Conservation (phyloP, 2,329 filamentous ascomycete species). For the Salinomyces thailandicus region DNA sequence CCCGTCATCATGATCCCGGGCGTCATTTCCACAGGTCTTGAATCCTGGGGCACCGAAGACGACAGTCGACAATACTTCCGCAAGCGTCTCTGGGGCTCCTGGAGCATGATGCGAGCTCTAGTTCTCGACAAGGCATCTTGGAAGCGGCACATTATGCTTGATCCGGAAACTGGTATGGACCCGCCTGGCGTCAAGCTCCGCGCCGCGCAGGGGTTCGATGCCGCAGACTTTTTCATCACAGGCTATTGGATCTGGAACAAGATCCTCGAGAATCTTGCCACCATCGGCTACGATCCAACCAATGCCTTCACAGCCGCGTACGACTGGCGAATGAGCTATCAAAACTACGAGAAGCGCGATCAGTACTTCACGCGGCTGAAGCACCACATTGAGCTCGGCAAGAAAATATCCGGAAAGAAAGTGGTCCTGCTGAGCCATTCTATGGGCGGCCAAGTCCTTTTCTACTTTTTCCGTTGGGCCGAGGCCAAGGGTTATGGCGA, state of each 20-base stretch:
- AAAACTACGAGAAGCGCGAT: conserved; percentile 79
- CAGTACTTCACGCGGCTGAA: conserved; percentile 91
- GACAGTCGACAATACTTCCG: conserved; percentile 82
- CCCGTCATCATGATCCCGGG: conserved; percentile 96
- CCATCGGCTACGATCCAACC: conserved; percentile 87
- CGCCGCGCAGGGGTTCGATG: conserved; percentile 92
- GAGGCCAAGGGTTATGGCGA: conserved; percentile 66
- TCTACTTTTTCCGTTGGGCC: conserved; percentile 76
- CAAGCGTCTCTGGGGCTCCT: conserved; percentile 91
- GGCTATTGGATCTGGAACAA: conserved; percentile 99
- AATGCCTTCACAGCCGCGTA: conserved; percentile 61
- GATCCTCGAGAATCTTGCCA: conserved; percentile 91
- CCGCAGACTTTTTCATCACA: conserved; percentile 84
- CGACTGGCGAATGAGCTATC: conserved; percentile 88
- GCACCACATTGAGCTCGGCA: conserved; percentile 75
- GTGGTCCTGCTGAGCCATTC: conserved; percentile 83
- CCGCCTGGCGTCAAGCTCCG: conserved; percentile 82
- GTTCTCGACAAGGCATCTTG: conserved; percentile 87
- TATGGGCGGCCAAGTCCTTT: conserved; percentile 93
- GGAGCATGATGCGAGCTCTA: conserved; percentile 96
- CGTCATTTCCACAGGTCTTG: conserved; percentile 91
- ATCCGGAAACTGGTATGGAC: conserved; percentile 82
- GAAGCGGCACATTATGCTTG: conserved; percentile 96
- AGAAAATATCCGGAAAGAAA: conserved; percentile 64
- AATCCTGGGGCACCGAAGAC: conserved; percentile 90